These are phyloP conservation scores for Cercospora zeina DNA, from an alignment of 2,329 filamentous ascomycete species.

Conservation along the genomic window DNA sequence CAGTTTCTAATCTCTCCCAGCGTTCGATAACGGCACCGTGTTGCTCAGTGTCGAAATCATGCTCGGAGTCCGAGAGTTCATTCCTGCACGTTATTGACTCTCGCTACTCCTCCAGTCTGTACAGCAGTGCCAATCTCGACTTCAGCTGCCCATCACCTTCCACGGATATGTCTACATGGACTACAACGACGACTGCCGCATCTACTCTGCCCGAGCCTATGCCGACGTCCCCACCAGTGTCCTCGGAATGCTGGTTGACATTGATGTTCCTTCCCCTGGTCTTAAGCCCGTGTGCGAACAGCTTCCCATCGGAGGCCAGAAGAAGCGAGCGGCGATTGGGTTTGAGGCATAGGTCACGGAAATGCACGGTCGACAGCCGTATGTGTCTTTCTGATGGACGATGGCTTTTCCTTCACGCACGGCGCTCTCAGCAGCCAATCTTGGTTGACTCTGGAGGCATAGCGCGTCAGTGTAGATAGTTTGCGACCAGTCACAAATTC, in stretches of 20 bases:
- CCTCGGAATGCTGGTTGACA: background rate
- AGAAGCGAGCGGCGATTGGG: background rate
- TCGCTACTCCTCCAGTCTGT: background rate
- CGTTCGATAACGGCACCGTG: slow-evolving; percentile 24
- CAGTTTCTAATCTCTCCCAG: background rate
- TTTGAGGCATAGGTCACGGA: background rate
- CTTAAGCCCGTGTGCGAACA: slow-evolving; percentile 2
- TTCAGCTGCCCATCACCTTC: slow-evolving; percentile 17
- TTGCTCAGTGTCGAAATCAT: slow-evolving; percentile 20
- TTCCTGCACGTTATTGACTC: slow-evolving; percentile 4
- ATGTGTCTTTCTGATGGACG: background rate
- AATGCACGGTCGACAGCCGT: background rate
- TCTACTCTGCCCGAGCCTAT: slow-evolving; percentile 23
- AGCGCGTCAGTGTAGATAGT: background rate
- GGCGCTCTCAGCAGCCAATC: background rate
- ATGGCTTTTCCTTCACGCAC: background rate
- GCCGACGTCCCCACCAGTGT: slow-evolving; percentile 17
- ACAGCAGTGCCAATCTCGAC: background rate
- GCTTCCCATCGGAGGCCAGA: slow-evolving; percentile 15
- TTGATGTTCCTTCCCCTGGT: slow-evolving; percentile 31
- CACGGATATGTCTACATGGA: slow-evolving; percentile 28
- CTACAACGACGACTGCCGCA: slow-evolving; percentile 25
- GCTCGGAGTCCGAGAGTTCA: slow-evolving; percentile 14
- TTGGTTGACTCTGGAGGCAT: background rate
- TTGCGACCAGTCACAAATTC: background rate